phyloP scores from a whole-genome alignment of 495 filamentous ascomycete species.

The Darksidea phi region DNA sequence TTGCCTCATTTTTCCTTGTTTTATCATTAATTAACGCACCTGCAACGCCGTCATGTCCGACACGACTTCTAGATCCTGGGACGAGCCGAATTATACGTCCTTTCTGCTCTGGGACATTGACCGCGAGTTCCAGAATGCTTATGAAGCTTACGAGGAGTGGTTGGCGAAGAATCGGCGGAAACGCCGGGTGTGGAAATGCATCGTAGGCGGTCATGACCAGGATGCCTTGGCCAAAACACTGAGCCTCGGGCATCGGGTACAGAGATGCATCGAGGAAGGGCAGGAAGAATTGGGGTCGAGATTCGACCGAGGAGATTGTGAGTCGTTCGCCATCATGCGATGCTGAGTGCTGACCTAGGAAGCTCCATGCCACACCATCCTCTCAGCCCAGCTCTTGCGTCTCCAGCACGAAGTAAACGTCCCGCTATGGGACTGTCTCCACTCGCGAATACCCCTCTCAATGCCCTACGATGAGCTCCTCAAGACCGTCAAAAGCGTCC shows the following conservation, averaged over 20 bases:
- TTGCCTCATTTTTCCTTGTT: neutral
- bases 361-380: conserved; percentile 27
- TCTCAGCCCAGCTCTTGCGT: conserved; percentile 24
- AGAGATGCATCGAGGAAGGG: conserved; percentile 11
- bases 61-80: conserved; percentile 10
- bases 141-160: conserved; percentile 31
- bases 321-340: neutral
- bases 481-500: conserved; percentile 20
- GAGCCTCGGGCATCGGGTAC: conserved; percentile 10
- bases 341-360: neutral
- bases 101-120: conserved; percentile 33
- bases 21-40: neutral
- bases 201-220: conserved; percentile 5
- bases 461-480: conserved; percentile 22
- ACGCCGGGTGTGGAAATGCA: conserved; percentile 8
- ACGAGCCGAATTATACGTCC: conserved; percentile 18
- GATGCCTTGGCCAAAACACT: conserved; percentile 15
- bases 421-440: conserved; percentile 18
- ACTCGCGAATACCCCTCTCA: conserved; percentile 4
- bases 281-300: conserved; percentile 10
- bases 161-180: conserved; percentile 5
- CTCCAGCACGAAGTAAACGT: conserved; percentile 25
- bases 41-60: neutral
- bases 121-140: conserved; percentile 25
- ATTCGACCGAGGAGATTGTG: conserved; percentile 31